A percentile compares a stretch with the other conserved stretches of the same genome.
These are phyloP conservation scores for Aspergillus novofumigatus DNA, from an alignment of 2,329 filamentous ascomycete genomes.

Conservation along the genomic window DNA sequence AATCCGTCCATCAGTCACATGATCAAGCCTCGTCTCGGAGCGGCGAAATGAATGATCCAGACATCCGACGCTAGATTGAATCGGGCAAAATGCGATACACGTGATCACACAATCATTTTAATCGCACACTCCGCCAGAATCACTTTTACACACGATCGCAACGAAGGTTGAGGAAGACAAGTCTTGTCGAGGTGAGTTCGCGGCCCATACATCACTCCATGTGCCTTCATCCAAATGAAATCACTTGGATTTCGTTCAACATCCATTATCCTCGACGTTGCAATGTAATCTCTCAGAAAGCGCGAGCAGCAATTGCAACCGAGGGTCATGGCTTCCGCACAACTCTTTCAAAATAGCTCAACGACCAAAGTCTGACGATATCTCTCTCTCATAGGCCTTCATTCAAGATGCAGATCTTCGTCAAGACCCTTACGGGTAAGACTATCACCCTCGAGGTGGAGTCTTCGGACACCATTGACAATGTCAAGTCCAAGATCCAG, in stretches of 20 bases:
- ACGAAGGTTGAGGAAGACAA: conserved; percentile 59
- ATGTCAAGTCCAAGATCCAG: conserved; percentile 98
- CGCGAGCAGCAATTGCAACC: background rate
- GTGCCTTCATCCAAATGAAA: background rate
- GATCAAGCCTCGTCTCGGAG: background rate
- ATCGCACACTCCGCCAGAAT: conserved; percentile 25
- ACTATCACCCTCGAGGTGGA: conserved; percentile 99
- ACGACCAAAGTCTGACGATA: conserved; percentile 15
- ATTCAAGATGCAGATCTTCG: conserved; percentile 52
- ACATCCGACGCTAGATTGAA: conserved; percentile 6
- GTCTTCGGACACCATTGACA: conserved; percentile 99
- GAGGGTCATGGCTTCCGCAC: background rate
- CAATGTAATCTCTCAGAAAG: background rate
- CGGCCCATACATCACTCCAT: conserved; percentile 1
- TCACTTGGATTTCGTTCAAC: background rate
- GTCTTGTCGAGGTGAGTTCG: conserved; percentile 53
- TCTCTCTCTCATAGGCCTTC: conserved; percentile 35
- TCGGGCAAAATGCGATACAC: conserved; percentile 14
- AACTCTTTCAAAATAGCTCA: background rate
- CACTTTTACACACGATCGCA: conserved; percentile 23
- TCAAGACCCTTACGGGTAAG: conserved; percentile 87
- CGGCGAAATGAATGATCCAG: conserved; percentile 8
- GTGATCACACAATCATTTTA: conserved; percentile 42
- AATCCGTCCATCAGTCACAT: conserved; percentile 8
- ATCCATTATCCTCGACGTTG: background rate